Evolutionary conservation across 805 yeast species (phyloP), one percentile per base, ranked within the genome.

Genomic region (Hanseniaspora taiwanica): DNA sequence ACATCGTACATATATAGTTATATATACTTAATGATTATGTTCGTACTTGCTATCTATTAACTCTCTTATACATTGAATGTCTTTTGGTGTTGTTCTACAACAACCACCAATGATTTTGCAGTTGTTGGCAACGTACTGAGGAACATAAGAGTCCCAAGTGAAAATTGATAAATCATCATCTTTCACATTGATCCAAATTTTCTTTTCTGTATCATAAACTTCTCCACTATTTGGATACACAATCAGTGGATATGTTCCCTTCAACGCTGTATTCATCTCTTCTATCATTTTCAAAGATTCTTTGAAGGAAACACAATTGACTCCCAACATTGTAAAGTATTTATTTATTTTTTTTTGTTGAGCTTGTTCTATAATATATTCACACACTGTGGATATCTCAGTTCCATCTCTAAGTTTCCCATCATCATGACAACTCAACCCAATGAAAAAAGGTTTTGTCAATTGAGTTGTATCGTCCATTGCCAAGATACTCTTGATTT

Each of bases 191-290:
- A 35, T 36, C 77, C 78, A 73, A 6, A 42, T 49, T 43, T 70
- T 66, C 9, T 62, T 61, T 6, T 48, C 47, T 24, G 68, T 71
- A 48, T 76, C 75, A 52, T 77, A 79, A 7, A 63, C 54, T 51
- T 78, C 85, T 2, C 91, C 91, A 35, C 82, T 74, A 56, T 83
- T 83, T 8, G 94, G 93, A 54, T 81, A 82, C 4, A 35, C 32
- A n/a, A 41, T 41, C 38, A 41, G 21, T 3, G 40, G 40, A 5
- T 41, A 33, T 13, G 37, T 35, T 13, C 18, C 18, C 12, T 37
- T 20, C 21, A 41, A 12, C 14, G 25, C 34, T 6, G 20, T 23
- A 2, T 41, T 37, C 18, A 41, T 16, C 9, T 12, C 21, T 5
- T 21, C 16, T 9, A 37, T 34, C 19, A 40, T 41, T 12, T 23